Evolutionary conservation across 768 basidiomycete species (phyloP).

Genomic region (Tulasnella sp.): DNA sequence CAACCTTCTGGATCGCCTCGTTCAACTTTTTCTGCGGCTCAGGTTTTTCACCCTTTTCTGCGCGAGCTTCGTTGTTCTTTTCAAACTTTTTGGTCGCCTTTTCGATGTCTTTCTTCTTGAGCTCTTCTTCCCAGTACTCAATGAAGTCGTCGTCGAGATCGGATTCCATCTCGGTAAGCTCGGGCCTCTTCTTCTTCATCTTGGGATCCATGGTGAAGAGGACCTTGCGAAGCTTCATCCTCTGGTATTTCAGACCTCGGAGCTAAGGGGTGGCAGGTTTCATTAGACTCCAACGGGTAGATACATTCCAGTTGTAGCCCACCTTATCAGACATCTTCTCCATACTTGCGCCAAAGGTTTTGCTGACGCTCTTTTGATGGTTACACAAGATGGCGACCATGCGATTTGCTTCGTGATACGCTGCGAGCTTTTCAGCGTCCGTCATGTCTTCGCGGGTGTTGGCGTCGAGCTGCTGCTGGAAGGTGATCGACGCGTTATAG

Average conservation of each 20-base stretch:
- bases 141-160: slow-evolving; percentile 95
- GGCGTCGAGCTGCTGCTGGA: slow-evolving; percentile 84
- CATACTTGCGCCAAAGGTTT: slow-evolving; percentile 91
- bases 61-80: slow-evolving; percentile 87
- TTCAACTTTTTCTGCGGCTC: slow-evolving; percentile 60
- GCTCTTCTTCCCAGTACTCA: slow-evolving; percentile 66
- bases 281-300: slow-evolving; percentile 10
- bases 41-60: slow-evolving; percentile 61
- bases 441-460: slow-evolving; percentile 57
- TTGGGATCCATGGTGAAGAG: slow-evolving; percentile 74
- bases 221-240: slow-evolving; percentile 91
- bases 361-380: slow-evolving; percentile 93
- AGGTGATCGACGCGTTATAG: slow-evolving; percentile 95
- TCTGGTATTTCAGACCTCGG: slow-evolving; percentile 87
- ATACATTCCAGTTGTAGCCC: slow-evolving; percentile 32
- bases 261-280: slow-evolving; percentile 47
- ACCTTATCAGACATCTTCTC: slow-evolving; percentile 92
- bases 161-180: slow-evolving; percentile 76
- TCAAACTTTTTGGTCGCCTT: slow-evolving; percentile 89
- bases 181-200: slow-evolving; percentile 72
- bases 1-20: slow-evolving; percentile 63
- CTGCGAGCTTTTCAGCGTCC: slow-evolving; percentile 92
- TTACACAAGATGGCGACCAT: slow-evolving; percentile 97
- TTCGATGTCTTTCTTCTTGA: slow-evolving; percentile 79
- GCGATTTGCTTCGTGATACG: slow-evolving; percentile 96